phyloP scores from a whole-genome alignment of 768 basidiomycete genomes.

The Tephrocybe sp. region DNA sequence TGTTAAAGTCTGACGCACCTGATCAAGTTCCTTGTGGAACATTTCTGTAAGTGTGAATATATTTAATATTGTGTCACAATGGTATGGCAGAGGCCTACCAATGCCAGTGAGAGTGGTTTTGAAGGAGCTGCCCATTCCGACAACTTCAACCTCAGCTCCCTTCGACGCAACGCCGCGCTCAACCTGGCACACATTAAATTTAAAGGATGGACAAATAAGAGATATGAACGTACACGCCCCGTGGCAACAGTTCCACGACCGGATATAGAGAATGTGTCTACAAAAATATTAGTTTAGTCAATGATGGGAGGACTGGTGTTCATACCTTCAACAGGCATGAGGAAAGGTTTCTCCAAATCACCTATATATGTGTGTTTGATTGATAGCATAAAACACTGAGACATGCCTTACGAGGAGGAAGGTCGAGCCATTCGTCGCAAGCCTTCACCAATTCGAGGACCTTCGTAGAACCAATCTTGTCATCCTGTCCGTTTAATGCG shows the following conservation, averaged over 20 bases:
- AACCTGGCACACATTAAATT: constrained; percentile 45
- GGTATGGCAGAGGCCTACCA: constrained; percentile 44
- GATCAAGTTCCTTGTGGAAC: constrained; percentile 99
- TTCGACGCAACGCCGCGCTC: constrained; percentile 92
- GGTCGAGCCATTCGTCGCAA: constrained; percentile 93
- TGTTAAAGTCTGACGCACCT: constrained; percentile 46
- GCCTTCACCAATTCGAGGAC: constrained; percentile 80
- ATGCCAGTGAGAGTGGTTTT: constrained; percentile 97
- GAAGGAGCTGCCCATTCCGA: constrained; percentile 78
- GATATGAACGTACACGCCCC: constrained; percentile 64
- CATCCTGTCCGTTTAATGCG: constrained; percentile 85
- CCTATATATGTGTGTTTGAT: constrained; percentile 42
- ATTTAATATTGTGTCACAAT: neutral
- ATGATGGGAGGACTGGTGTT: too few relatives aligned
- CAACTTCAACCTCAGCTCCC: constrained; percentile 90
- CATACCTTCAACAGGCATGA: constrained; percentile 87
- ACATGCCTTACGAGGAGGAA: constrained; percentile 73
- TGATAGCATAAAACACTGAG: neutral
- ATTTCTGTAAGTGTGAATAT: constrained; percentile 62
- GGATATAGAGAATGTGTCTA: constrained; percentile 94
- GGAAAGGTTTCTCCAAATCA: constrained; percentile 97
- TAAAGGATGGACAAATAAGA: neutral
- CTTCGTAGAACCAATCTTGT: constrained; percentile 77
- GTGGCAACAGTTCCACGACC: constrained; percentile 98
- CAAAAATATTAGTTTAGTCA: neutral